Conservation (phyloP, 2,329 filamentous ascomycete species). For the Sarocladiaceae sp. region DNA sequence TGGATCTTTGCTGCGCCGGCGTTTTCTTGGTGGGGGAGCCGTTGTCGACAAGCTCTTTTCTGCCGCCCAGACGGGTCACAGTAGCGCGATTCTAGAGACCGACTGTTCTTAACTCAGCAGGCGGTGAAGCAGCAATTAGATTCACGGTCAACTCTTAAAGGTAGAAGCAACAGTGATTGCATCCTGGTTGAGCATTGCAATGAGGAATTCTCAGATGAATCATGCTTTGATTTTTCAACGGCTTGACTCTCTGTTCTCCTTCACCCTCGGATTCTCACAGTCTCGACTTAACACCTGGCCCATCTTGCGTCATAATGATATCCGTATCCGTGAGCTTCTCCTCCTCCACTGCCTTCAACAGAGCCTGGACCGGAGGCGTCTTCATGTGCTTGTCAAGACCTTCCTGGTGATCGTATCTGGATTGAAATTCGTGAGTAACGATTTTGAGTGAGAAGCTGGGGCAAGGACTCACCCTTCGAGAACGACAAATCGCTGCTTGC, state of each 20-base stretch:
- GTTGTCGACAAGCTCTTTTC: conserved; percentile 4
- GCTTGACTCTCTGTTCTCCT: not conserved
- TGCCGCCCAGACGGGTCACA: not conserved
- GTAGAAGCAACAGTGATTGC: too few species aligned
- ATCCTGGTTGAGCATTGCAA: too few species aligned
- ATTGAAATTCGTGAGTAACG: not conserved
- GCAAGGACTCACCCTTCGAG: conserved; percentile 19
- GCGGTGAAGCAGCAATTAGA: too few species aligned
- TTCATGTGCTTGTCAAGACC: conserved; percentile 17
- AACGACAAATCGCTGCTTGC: conserved; percentile 18
- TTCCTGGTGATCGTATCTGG: conserved; percentile 19
- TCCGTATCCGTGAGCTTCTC: conserved; percentile 15
- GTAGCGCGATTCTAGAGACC: not conserved
- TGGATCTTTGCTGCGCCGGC: not conserved
- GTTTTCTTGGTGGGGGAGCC: not conserved
- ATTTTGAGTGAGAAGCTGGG: not conserved
- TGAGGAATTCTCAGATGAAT: not conserved
- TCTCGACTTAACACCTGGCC: conserved; percentile 12
- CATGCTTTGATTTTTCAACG: not conserved
- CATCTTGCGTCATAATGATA: conserved; percentile 16
- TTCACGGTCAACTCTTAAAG: too few species aligned
- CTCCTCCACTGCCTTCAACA: conserved; percentile 16
- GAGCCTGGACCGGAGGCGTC: conserved; percentile 13
- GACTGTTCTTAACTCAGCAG: conserved; percentile 12
- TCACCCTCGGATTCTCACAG: not conserved